These are phyloP conservation scores for Kalmanozyma brasiliensis DNA, from an alignment of 1,284 basidiomycete genomes.

Conservation along the genomic window DNA sequence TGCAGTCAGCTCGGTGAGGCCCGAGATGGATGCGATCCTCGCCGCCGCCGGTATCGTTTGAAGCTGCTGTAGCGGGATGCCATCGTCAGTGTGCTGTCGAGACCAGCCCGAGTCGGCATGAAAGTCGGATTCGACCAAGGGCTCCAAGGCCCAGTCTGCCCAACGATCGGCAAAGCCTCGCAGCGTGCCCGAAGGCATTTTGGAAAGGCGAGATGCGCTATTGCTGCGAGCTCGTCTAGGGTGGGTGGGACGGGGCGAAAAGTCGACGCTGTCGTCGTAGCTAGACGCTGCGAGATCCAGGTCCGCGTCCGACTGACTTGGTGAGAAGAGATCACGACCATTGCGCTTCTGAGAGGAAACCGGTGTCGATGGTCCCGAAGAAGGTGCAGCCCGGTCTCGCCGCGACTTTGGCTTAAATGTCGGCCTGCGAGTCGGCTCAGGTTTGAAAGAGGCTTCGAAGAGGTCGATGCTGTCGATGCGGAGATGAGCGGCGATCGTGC, in stretches of 20 bases:
- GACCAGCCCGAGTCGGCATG: conserved; percentile 55
- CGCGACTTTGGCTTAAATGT: not conserved
- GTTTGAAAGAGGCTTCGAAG: conserved; percentile 49
- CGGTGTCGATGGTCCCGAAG: conserved; percentile 10
- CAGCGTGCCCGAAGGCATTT: conserved; percentile 25
- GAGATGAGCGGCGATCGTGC: conserved; percentile 30
- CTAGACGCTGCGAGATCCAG: conserved; percentile 3
- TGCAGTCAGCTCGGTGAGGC: conserved; percentile 39
- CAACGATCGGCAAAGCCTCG: conserved; percentile 57
- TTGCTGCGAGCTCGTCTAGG: conserved; percentile 30
- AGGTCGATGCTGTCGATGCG: conserved; percentile 49
- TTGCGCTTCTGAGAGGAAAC: not conserved
- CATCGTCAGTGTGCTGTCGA: conserved; percentile 15
- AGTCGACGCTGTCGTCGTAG: conserved; percentile 28
- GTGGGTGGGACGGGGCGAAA: conserved; percentile 11
- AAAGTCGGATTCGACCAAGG: conserved; percentile 45
- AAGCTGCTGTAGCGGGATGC: conserved; percentile 11
- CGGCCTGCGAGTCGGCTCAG: not conserved
- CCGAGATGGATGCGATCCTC: conserved; percentile 38
- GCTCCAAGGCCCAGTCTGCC: conserved; percentile 61
- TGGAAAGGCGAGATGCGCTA: conserved; percentile 32
- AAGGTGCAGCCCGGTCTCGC: conserved; percentile 3
- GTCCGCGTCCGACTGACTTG: conserved; percentile 23
- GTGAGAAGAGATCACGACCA: conserved; percentile 12
- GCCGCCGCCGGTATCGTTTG: conserved; percentile 32